Percentiles rank a stretch among this genome's conserved stretches.
Evolutionary conservation across 1,284 basidiomycete species (phyloP).

Genomic region (Rhizoctonia solani): DNA sequence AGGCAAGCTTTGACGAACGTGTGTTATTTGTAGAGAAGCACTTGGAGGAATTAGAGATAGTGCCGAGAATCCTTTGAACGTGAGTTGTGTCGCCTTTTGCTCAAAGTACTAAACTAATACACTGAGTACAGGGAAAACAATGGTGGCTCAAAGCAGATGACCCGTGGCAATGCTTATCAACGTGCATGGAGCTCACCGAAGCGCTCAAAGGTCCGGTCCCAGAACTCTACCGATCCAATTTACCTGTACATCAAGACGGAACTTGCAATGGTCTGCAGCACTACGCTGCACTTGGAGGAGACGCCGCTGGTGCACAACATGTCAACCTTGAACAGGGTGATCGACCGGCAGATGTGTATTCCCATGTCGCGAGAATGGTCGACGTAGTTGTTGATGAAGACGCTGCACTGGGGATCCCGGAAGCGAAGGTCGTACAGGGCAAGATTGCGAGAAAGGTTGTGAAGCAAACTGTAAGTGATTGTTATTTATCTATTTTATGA

Average conservation of each 20-base stretch:
- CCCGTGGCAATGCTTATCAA: constrained; percentile 95
- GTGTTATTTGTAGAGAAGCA: constrained; percentile 77
- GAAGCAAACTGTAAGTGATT: constrained; percentile 83
- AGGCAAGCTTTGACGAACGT: constrained; percentile 91
- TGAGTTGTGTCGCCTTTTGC: constrained; percentile 44
- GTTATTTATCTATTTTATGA: neutral
- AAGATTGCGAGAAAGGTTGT: constrained; percentile 94
- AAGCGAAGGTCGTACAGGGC: constrained; percentile 67
- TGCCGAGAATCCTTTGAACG: constrained; percentile 82
- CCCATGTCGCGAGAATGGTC: constrained; percentile 86
- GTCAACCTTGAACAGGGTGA: constrained; percentile 91
- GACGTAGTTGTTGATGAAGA: constrained; percentile 60
- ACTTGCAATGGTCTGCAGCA: constrained; percentile 99
- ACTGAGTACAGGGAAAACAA: constrained; percentile 51
- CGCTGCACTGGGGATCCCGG: constrained; percentile 49
- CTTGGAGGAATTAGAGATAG: constrained; percentile 82
- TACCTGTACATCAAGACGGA: constrained; percentile 97
- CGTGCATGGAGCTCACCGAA: constrained; percentile 82
- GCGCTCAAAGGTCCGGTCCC: constrained; percentile 80
- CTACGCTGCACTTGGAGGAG: constrained; percentile 97
- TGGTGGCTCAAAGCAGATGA: constrained; percentile 97
- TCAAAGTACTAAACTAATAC: neutral
- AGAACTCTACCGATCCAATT: constrained; percentile 65
- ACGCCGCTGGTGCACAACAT: constrained; percentile 84
- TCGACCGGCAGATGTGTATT: constrained; percentile 94